These are phyloP conservation scores for Colletotrichum sp. DNA, from an alignment of 2,329 filamentous ascomycete genomes.

Conservation along the genomic window DNA sequence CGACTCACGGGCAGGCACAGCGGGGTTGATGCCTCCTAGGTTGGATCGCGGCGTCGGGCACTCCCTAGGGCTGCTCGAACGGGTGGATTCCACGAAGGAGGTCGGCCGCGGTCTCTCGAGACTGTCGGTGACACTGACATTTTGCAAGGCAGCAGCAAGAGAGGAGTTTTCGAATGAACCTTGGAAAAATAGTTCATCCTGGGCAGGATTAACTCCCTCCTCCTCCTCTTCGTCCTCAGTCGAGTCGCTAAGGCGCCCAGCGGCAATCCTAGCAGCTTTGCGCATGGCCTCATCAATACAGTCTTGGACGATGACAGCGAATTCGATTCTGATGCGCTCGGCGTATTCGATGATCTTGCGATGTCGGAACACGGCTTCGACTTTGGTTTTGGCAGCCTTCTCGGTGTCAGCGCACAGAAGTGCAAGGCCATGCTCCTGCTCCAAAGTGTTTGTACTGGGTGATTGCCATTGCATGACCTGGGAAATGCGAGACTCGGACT, in stretches of 20 bases:
- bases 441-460: constrained; percentile 85
- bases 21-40: constrained; percentile 60
- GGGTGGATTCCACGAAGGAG: constrained; percentile 70
- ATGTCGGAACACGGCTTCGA: constrained; percentile 91
- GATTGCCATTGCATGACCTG: constrained; percentile 98
- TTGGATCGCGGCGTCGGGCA: constrained; percentile 91
- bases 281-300: constrained; percentile 91
- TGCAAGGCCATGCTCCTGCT: constrained; percentile 90
- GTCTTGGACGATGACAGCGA: constrained; percentile 90
- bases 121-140: constrained; percentile 45
- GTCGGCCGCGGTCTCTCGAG: constrained; percentile 59
- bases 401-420: constrained; percentile 91
- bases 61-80: constrained; percentile 89
- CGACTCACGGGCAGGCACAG: constrained; percentile 65
- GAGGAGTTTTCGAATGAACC: constrained; percentile 65
- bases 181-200: constrained; percentile 61
- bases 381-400: constrained; percentile 81
- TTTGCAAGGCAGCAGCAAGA: constrained; percentile 58
- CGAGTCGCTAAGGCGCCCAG: constrained; percentile 84
- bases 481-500: constrained; percentile 92
- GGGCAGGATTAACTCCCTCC: constrained; percentile 42
- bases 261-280: constrained; percentile 87
- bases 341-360: constrained; percentile 94
- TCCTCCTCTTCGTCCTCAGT: constrained; percentile 63
- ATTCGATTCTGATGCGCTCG: constrained; percentile 93